These are phyloP conservation scores for Mycosphaerella sp. DNA, from an alignment of 2,329 filamentous ascomycete species.

Conservation along the genomic window DNA sequence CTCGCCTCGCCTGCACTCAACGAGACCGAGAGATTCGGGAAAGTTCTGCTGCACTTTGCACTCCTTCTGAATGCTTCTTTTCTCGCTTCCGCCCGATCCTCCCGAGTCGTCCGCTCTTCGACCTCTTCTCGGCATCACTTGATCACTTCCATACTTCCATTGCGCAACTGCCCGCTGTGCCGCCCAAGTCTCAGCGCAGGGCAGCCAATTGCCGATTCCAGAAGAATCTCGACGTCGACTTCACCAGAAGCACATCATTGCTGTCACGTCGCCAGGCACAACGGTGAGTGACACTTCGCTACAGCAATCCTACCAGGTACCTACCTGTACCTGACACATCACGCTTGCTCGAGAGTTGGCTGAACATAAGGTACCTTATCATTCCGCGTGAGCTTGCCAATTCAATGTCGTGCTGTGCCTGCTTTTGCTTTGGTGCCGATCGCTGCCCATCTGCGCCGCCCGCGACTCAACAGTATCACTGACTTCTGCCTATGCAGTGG, in stretches of 20 bases:
- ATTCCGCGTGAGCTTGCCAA: background rate
- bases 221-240: slow-evolving; percentile 2
- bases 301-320: no score
- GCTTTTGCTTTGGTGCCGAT: slow-evolving; percentile 1
- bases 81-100: slow-evolving; percentile 5
- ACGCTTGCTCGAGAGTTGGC: background rate
- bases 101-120: background rate
- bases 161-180: background rate
- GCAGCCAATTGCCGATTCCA: slow-evolving; percentile 3
- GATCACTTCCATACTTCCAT: no score
- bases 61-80: background rate
- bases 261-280: slow-evolving; percentile 4
- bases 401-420: background rate
- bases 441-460: background rate
- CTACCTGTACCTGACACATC: no score
- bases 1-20: no score
- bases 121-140: background rate
- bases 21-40: background rate
- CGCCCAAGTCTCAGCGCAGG: background rate
- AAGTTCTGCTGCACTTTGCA: background rate
- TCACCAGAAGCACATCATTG: background rate
- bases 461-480: slow-evolving; percentile 10
- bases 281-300: no score
- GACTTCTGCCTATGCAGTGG: slow-evolving; percentile 17
- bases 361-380: background rate